Percentiles rank a stretch among this genome's conserved stretches.
Conservation (phyloP, 306 rosid species). For the Cucumis sativus region Cucumber_9930_V3 NC_026657.2:5528001-5528500, state of each 20-base stretch:
- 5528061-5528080: conserved; percentile 64
- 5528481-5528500: conserved; percentile 32
- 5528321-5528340: conserved; percentile 55
- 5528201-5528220: conserved; percentile 61
- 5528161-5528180: conserved; percentile 71
- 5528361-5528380: conserved; percentile 59
- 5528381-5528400: conserved; percentile 75
- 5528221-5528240: conserved; percentile 88
- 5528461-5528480: conserved; percentile 44
- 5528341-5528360: conserved; percentile 58
- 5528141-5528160: conserved; percentile 75
- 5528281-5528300: conserved; percentile 59
- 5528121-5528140: conserved; percentile 42
- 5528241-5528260: conserved; percentile 48
- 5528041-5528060: conserved; percentile 45
- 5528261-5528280: conserved; percentile 49
- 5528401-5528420: conserved; percentile 63
- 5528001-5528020: conserved; percentile 64
- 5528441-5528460: conserved; percentile 61
- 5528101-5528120: conserved; percentile 68
- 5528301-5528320: conserved; percentile 74
- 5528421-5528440: conserved; percentile 53
- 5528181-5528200: conserved; percentile 59
- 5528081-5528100: conserved; percentile 72
- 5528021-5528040: conserved; percentile 73